Conservation (phyloP, 2,329 filamentous ascomycete species). For the Verticillium longisporum region DNA sequence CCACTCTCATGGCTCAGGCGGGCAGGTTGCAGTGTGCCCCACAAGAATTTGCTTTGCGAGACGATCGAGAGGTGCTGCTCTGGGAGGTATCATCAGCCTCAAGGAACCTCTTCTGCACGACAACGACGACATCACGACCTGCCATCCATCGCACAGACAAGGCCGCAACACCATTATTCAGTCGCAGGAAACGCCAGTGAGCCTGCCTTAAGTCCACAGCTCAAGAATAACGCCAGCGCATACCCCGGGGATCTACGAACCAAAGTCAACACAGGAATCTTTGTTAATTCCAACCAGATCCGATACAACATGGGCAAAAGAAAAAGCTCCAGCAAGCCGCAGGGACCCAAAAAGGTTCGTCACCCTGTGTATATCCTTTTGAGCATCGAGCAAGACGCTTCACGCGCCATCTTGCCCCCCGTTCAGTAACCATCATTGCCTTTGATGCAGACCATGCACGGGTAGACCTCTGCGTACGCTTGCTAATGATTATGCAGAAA, state of each 20-base stretch:
- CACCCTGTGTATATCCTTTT: not conserved
- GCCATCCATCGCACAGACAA: too few species aligned
- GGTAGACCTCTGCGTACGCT: not conserved
- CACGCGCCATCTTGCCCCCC: not conserved
- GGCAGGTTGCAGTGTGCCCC: not conserved
- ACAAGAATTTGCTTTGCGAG: not conserved
- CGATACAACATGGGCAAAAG: constrained; percentile 69
- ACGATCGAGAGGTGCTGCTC: not conserved
- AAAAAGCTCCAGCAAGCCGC: constrained; percentile 78
- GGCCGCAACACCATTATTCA: too few species aligned
- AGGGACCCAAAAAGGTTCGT: constrained; percentile 73
- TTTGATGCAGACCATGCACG: not conserved
- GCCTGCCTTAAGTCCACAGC: too few species aligned
- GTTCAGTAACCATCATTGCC: not conserved
- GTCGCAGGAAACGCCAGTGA: too few species aligned
- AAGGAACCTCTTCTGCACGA: not conserved
- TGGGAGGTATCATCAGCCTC: not conserved
- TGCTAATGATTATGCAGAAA: constrained; percentile 32
- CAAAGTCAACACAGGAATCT: not conserved
- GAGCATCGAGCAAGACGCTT: not conserved
- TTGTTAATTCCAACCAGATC: too few species aligned
- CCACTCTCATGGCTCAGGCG: not conserved
- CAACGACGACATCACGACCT: not conserved
- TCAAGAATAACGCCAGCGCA: too few species aligned
- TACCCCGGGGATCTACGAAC: not conserved